These are phyloP conservation scores for Salix dunnii DNA, from an alignment of 345 rosid species.

Conservation along the genomic window DNA sequence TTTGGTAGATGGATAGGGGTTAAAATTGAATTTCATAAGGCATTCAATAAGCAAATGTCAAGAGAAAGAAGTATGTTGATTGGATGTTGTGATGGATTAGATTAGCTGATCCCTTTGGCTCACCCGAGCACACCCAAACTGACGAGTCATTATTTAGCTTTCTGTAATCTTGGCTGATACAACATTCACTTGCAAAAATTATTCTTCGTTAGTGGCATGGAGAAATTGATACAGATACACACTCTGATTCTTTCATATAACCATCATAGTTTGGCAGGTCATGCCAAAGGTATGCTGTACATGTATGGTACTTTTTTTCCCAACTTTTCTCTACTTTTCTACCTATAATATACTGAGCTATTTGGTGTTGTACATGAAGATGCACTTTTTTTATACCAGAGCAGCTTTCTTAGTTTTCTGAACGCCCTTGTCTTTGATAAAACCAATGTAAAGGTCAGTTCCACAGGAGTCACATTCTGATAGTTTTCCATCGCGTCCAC, in stretches of 20 bases:
- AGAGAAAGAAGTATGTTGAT: not conserved
- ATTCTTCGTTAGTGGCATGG: conserved; percentile 15
- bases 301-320: conserved; percentile 2
- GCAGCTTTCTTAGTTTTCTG: conserved; percentile 43
- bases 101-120: not conserved
- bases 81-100: not conserved
- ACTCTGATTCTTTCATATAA: conserved; percentile 2
- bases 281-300: conserved; percentile 22
- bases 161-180: not conserved
- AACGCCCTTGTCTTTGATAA: conserved; percentile 39
- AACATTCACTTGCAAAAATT: not conserved
- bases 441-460: conserved; percentile 61
- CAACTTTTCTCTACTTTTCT: not conserved
- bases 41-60: not conserved
- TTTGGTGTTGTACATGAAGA: conserved; percentile 3
- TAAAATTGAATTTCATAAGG: not conserved
- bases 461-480: conserved; percentile 51
- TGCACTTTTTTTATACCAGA: conserved; percentile 31
- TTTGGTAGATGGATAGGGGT: not conserved
- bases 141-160: not conserved
- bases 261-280: conserved; percentile 18
- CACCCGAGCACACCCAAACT: not conserved
- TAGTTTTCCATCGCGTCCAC: conserved; percentile 49
- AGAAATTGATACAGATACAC: conserved; percentile 17
- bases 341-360: conserved; percentile 5